Percentiles rank a stretch among this genome's conserved stretches.
These are phyloP conservation scores for Globisporangium sylvaticum DNA, from an alignment of 352 stramenopile species.

Conservation along the genomic window DNA sequence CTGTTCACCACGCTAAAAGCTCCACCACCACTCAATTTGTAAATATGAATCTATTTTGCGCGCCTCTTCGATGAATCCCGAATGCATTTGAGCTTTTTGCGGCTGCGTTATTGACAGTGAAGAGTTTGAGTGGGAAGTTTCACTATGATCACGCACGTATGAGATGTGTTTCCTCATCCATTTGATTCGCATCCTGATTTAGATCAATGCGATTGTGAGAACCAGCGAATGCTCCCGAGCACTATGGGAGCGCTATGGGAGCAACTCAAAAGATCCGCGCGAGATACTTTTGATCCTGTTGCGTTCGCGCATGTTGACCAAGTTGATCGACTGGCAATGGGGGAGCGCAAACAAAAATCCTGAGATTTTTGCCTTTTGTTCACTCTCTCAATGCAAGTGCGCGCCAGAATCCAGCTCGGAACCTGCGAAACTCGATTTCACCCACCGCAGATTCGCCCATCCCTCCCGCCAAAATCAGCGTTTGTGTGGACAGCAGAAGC, in stretches of 20 bases:
- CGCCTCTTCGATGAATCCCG: not conserved
- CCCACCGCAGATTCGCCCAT: not conserved
- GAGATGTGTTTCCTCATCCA: no score
- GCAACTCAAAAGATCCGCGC: not conserved
- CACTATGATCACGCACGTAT: not conserved
- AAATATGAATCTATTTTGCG: not conserved
- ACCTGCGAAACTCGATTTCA: not conserved
- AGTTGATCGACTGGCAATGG: not conserved
- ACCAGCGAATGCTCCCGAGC: not conserved
- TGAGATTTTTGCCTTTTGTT: not conserved
- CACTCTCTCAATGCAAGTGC: no score
- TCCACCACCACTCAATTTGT: not conserved
- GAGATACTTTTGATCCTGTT: not conserved
- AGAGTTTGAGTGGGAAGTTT: not conserved
- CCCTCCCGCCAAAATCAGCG: no score
- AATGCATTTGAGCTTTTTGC: not conserved
- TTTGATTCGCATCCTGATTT: not conserved
- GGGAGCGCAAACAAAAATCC: not conserved
- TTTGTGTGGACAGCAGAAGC: not conserved
- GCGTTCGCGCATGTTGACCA: not conserved
- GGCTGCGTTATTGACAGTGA: not conserved
- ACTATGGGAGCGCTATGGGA: not conserved
- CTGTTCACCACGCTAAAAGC: no score
- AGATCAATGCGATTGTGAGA: not conserved
- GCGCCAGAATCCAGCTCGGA: not conserved